These are phyloP conservation scores for Annulohypoxylon stygium DNA, from an alignment of 495 filamentous ascomycete genomes.

Conservation along the genomic window DNA sequence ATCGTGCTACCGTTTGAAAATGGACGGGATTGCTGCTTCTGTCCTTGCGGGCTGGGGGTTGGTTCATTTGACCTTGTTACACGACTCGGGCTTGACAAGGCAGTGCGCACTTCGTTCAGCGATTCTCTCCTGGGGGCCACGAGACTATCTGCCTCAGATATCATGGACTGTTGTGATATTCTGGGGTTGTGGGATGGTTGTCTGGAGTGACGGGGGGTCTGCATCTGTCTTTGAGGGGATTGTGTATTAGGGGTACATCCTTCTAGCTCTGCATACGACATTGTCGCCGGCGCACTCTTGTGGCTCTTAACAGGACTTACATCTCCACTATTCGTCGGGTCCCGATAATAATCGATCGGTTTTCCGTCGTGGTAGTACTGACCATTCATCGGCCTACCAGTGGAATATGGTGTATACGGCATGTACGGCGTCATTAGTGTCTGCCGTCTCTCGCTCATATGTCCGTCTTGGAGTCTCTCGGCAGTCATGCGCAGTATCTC, in stretches of 20 bases:
- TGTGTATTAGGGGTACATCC: constrained; percentile 12
- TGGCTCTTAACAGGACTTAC: constrained; percentile 48
- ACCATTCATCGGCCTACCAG: not conserved
- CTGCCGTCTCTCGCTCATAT: constrained; percentile 45
- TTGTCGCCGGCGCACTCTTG: constrained; percentile 49
- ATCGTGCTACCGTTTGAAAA: constrained; percentile 53
- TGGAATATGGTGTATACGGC: constrained; percentile 1
- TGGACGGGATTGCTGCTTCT: constrained; percentile 20
- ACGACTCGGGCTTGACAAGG: constrained; percentile 46
- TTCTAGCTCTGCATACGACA: constrained; percentile 40
- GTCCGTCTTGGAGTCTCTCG: constrained; percentile 56
- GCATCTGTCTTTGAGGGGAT: constrained; percentile 24
- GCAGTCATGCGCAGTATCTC: constrained; percentile 60
- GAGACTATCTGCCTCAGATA: constrained; percentile 55
- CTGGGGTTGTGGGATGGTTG: constrained; percentile 46
- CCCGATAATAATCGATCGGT: not conserved
- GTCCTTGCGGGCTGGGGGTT: constrained; percentile 30
- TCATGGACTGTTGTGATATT: constrained; percentile 51
- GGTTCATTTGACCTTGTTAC: constrained; percentile 26
- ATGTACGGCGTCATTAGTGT: constrained; percentile 35
- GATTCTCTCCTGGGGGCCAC: constrained; percentile 30
- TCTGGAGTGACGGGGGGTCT: constrained; percentile 39
- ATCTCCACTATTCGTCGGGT: constrained; percentile 23
- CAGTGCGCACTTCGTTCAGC: constrained; percentile 43
- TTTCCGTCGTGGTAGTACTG: constrained; percentile 6